phyloP scores from a whole-genome alignment of 441 rosid species.

The Codiaeum variegatum region DNA sequence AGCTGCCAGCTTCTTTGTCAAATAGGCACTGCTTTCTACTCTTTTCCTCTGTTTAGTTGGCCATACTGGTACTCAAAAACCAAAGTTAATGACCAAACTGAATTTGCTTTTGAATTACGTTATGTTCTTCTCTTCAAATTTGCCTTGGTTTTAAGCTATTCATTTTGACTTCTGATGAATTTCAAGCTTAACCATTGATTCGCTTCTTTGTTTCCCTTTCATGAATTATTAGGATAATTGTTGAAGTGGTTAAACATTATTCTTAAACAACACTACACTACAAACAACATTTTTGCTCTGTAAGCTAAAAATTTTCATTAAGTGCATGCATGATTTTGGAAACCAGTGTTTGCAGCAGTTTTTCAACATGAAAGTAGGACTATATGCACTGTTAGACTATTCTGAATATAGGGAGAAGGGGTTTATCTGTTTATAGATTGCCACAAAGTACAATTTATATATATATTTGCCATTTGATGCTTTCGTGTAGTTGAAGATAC shows the following conservation, averaged over 20 bases:
- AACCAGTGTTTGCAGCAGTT: neutral
- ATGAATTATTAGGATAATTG: neutral
- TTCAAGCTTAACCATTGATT: neutral
- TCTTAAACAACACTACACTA: neutral
- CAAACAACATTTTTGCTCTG: neutral
- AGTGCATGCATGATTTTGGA: neutral
- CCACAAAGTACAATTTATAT: too few species aligned
- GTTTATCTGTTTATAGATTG: too few species aligned
- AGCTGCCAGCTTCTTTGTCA: neutral
- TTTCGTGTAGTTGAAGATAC: neutral
- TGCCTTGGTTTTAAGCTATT: neutral
- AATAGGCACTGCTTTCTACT: neutral
- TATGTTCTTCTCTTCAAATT: neutral
- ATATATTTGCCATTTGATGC: neutral
- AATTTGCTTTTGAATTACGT: neutral
- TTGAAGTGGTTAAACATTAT: neutral
- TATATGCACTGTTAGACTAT: too few species aligned
- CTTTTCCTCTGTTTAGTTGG: neutral
- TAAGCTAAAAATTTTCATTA: neutral
- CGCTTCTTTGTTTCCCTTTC: neutral
- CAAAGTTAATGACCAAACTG: neutral
- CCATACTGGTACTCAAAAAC: neutral
- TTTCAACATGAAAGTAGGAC: neutral
- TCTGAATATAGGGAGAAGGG: too few species aligned
- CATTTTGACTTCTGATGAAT: neutral